Base-by-base conservation (phyloP, 2,329 filamentous ascomycete genomes). In the Drechslerella coelobrocha region DNA sequence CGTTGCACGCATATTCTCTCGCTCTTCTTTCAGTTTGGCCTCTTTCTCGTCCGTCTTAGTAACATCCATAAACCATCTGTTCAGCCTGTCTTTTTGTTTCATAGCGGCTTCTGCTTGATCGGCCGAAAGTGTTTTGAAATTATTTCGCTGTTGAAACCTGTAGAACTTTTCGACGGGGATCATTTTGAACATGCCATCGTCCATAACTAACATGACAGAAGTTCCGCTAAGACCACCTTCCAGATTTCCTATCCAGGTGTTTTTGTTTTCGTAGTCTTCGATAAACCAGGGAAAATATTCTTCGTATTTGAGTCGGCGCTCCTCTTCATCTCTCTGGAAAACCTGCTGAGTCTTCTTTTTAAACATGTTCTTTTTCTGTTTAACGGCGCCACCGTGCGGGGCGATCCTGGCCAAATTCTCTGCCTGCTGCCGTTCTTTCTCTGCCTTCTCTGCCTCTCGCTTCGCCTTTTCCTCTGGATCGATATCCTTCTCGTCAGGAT, bases 131-230 rank as follows among this genome's bases (percentile, higher is more conserved):
- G 87, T 84, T 77, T 89, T 88, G 77, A 94, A 93, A 9, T 88
- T 85, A 61, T 91, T 89, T 78, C 93, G 93, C 45, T 88, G 84
- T 2, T 85, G 88, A 77, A 96, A 95, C 61, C 87, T 89, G 81
- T 99, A 99, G 88, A 90, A 97, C 77, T 97, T 96, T 79, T 99
- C 93, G 17, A 97, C 81, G 0, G 95, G 95, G 1, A 96, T 84
- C 86, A 97, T 90, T 66, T 88, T 87, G 77, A 96, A 94, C 52
- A 84, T 86, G 1, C 83, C 83, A 8, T 86, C 84, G 37, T 87
- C 84, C 31, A 91, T 88, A 45, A 91, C 84, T 39, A 93, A 84
- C 59, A 95, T 88, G 73, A 95, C 88, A 54, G 92, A 90, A 55
- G 90, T 88, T 1, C 82, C 83, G 0, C 93, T 96, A 37, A 97